phyloP scores from a whole-genome alignment of 345 rosid species.

The Raphanus sativus region DNA sequence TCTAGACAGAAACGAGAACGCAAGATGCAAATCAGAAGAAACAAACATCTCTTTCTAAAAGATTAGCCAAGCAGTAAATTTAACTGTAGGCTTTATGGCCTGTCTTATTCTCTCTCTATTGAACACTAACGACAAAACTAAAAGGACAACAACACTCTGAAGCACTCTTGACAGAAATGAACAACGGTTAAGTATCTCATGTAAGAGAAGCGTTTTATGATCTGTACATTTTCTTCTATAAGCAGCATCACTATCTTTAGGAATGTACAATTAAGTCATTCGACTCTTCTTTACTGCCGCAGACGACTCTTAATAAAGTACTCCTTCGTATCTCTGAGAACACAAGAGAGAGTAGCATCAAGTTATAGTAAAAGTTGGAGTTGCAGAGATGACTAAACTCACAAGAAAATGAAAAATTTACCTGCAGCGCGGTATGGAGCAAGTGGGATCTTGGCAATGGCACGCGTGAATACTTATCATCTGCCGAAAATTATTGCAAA shows the following conservation, averaged over 20 bases:
- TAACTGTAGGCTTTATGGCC: neutral
- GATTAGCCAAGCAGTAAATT: neutral
- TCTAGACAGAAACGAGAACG: neutral
- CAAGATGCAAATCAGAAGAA: neutral
- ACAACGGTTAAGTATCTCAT: neutral
- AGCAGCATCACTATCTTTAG: neutral
- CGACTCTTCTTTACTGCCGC: neutral
- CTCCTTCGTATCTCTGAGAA: conserved; percentile 10
- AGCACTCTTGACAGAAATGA: neutral
- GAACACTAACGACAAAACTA: neutral
- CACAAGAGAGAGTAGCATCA: conserved; percentile 20
- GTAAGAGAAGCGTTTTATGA: neutral
- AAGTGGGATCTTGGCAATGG: conserved; percentile 38
- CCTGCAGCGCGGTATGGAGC: conserved; percentile 53
- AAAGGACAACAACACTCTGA: neutral
- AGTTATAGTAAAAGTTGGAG: neutral
- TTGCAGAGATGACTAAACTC: neutral
- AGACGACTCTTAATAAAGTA: neutral
- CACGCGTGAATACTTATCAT: conserved; percentile 36
- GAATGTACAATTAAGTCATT: conserved; percentile 14
- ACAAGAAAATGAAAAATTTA: conserved; percentile 14
- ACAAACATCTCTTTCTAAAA: neutral
- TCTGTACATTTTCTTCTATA: conserved; percentile 5
- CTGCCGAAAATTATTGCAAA: conserved; percentile 38
- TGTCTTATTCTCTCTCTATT: neutral